Conservation (phyloP, 306 rosid species). For the Sphenostylis stenocarpa region DNA sequence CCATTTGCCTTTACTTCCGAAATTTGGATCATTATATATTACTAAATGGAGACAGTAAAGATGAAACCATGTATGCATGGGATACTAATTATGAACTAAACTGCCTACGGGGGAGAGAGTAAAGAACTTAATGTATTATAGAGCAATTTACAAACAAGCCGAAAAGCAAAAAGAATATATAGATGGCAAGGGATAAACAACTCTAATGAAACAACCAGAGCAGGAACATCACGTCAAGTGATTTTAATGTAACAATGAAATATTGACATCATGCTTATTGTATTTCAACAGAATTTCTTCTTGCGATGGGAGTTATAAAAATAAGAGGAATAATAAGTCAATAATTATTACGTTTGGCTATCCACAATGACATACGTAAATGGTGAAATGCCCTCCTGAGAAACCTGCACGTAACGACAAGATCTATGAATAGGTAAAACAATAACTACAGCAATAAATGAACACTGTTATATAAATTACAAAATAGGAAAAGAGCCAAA, state of each 20-base stretch:
- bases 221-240: not conserved
- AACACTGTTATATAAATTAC: not conserved
- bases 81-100: not conserved
- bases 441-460: not conserved
- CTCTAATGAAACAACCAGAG: not conserved
- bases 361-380: constrained; percentile 82
- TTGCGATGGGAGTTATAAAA: not conserved
- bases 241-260: not conserved
- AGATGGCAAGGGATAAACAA: not conserved
- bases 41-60: not conserved
- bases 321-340: constrained; percentile 6
- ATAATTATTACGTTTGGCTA: constrained; percentile 61
- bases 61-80: not conserved
- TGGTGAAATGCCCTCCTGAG: constrained; percentile 74
- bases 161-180: not conserved
- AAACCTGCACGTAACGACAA: constrained; percentile 50
- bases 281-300: not conserved
- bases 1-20: not conserved
- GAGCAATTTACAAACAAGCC: not conserved
- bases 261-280: not conserved
- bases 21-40: not conserved
- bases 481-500: not conserved
- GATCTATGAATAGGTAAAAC: not conserved
- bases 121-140: not conserved
- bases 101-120: not conserved